A percentile compares a stretch with the other conserved stretches of the same genome.
phyloP scores from a whole-genome alignment of 2,329 filamentous ascomycete genomes.

The Cladosporium sp. region DNA sequence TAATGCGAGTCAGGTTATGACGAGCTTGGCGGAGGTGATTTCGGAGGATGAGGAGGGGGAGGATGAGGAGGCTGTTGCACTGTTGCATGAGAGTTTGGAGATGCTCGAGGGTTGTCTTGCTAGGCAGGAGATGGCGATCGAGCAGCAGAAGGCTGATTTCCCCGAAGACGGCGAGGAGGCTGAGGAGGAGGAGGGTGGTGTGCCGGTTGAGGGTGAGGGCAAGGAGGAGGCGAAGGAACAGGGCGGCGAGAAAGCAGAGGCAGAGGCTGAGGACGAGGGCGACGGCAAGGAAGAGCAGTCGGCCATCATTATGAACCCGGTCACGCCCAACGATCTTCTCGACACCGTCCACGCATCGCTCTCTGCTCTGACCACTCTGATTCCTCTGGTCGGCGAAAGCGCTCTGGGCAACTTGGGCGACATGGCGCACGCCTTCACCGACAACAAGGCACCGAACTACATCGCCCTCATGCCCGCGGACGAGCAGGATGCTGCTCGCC shows the following conservation, averaged over 20 bases:
- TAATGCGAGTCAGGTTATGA: conserved; percentile 65
- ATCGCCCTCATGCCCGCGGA: conserved; percentile 33
- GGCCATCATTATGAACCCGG: conserved; percentile 60
- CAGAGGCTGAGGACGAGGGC: conserved; percentile 13
- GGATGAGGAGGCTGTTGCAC: conserved; percentile 43
- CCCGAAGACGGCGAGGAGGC: conserved; percentile 20
- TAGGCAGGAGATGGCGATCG: conserved; percentile 41
- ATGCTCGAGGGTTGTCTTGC: conserved; percentile 49
- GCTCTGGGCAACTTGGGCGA: conserved; percentile 47
- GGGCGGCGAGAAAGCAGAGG: conserved; percentile 25
- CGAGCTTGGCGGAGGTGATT: conserved; percentile 56
- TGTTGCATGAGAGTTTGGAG: conserved; percentile 56
- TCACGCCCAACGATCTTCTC: conserved; percentile 58
- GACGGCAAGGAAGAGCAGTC: conserved; percentile 49
- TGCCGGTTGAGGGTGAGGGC: conserved; percentile 20
- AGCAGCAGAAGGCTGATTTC: conserved; percentile 32
- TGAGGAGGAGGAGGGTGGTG: conserved; percentile 12
- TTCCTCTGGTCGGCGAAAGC: conserved; percentile 47
- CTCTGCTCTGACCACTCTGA: conserved; percentile 36
- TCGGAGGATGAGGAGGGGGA: conserved; percentile 46
- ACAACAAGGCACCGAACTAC: conserved; percentile 49
- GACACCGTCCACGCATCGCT: conserved; percentile 63
- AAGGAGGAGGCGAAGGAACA: conserved; percentile 30
- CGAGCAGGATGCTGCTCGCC: conserved; percentile 23
- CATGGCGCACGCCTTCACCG: conserved; percentile 52